A percentile compares a stretch with the other conserved stretches of the same genome.
phyloP scores from a whole-genome alignment of 2,329 filamentous ascomycete species.

The Chaetomiaceae sp. region DNA sequence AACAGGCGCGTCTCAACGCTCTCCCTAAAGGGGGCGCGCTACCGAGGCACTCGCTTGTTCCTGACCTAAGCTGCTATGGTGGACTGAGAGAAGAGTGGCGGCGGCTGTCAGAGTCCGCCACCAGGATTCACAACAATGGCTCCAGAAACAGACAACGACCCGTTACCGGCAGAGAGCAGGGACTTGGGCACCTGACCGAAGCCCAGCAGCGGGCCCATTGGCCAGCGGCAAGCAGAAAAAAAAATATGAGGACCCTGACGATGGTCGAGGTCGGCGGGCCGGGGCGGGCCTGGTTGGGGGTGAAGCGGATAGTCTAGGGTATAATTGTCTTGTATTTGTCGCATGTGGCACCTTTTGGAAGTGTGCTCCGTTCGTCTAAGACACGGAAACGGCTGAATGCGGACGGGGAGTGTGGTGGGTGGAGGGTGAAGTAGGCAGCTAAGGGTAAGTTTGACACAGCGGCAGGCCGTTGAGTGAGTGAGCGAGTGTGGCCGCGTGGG shows the following conservation, averaged over 20 bases:
- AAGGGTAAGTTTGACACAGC: too few relatives aligned
- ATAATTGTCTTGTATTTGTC: too few relatives aligned
- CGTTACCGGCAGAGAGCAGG: constrained; percentile 9
- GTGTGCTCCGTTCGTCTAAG: too few relatives aligned
- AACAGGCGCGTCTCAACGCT: constrained; percentile 5
- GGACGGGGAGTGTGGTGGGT: too few relatives aligned
- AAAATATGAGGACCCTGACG: neutral
- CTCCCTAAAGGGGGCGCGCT: neutral
- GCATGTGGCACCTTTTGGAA: too few relatives aligned
- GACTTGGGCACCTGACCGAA: constrained; percentile 14
- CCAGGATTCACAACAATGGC: neutral
- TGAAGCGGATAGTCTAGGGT: too few relatives aligned
- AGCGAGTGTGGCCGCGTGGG: too few relatives aligned
- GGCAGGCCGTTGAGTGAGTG: too few relatives aligned
- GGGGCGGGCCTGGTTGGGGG: neutral
- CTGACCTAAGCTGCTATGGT: neutral
- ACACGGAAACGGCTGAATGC: too few relatives aligned
- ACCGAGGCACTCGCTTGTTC: neutral
- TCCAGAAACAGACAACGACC: constrained; percentile 9
- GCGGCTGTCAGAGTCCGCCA: constrained; percentile 5
- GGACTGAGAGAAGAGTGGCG: neutral
- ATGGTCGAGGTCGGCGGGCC: constrained; percentile 1
- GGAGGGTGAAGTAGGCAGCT: too few relatives aligned
- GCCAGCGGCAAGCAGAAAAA: neutral
- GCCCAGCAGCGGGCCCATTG: constrained; percentile 21